Evolutionary conservation across 2,329 filamentous ascomycete species (phyloP).

Genomic region (Ophiostoma australiae): DNA sequence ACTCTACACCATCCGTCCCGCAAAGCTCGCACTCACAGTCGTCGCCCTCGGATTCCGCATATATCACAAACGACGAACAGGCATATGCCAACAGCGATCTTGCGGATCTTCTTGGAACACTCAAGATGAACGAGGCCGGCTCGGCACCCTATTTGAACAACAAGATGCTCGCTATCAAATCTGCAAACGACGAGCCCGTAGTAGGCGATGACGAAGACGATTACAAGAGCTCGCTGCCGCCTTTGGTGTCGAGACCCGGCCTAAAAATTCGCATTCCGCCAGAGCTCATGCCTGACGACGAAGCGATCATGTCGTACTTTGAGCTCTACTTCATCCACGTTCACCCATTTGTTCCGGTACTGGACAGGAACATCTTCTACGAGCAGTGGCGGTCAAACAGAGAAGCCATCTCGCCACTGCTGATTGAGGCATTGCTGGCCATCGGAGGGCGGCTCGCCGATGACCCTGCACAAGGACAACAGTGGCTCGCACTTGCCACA

Average conservation of each 20-base stretch:
- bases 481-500: constrained; percentile 88
- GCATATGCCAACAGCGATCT: constrained; percentile 68
- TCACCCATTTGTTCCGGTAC: constrained; percentile 85
- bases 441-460: constrained; percentile 80
- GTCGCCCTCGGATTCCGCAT: constrained; percentile 45
- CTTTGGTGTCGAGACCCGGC: constrained; percentile 62
- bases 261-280: constrained; percentile 81
- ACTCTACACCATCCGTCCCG: constrained; percentile 50
- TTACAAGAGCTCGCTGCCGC: constrained; percentile 64
- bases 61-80: constrained; percentile 41
- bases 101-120: constrained; percentile 73
- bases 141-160: constrained; percentile 82
- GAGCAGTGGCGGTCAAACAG: constrained; percentile 83
- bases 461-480: constrained; percentile 76
- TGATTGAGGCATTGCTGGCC: constrained; percentile 87
- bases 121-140: constrained; percentile 82
- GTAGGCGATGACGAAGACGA: constrained; percentile 68
- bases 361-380: constrained; percentile 78
- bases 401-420: constrained; percentile 78
- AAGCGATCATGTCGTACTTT: constrained; percentile 77
- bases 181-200: constrained; percentile 52
- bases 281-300: constrained; percentile 86
- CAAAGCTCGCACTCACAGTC: constrained; percentile 39
- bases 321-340: constrained; percentile 86
- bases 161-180: constrained; percentile 36